Conservation (phyloP, 768 basidiomycete genomes). For the Galerina sulciceps region DNA sequence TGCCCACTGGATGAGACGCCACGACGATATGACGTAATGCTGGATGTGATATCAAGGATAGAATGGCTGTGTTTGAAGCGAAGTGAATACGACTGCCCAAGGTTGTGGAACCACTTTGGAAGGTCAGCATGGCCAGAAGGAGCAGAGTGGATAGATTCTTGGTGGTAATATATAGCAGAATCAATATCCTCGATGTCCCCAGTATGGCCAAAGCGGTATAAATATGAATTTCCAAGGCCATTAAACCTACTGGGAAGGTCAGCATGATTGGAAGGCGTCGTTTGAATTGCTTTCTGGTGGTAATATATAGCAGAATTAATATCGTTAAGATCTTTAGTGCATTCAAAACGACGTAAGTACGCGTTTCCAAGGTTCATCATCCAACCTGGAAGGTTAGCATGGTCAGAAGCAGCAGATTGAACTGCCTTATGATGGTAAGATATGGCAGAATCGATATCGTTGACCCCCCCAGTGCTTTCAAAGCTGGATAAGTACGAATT, state of each 20-base stretch:
- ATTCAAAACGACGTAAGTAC: not conserved
- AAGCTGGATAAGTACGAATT: no score
- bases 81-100: not conserved
- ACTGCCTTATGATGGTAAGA: no score
- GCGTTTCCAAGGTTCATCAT: not conserved
- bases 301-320: no score
- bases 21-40: slow-evolving; percentile 10
- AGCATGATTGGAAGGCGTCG: no score
- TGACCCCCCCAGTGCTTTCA: no score
- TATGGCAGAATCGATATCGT: no score
- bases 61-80: not conserved
- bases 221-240: no score
- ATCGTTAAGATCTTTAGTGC: no score
- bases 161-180: not conserved
- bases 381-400: not conserved
- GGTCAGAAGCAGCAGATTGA: no score
- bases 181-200: not conserved
- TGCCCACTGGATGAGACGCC: not conserved
- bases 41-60: slow-evolving; percentile 6
- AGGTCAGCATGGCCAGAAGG: slow-evolving; percentile 7
- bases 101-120: not conserved
- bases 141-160: slow-evolving; percentile 2
- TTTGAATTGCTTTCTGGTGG: no score
- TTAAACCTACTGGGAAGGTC: no score
- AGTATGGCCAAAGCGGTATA: not conserved